phyloP scores from a whole-genome alignment of 2,329 filamentous ascomycete species.

The Ophiobolus disseminans region DNA sequence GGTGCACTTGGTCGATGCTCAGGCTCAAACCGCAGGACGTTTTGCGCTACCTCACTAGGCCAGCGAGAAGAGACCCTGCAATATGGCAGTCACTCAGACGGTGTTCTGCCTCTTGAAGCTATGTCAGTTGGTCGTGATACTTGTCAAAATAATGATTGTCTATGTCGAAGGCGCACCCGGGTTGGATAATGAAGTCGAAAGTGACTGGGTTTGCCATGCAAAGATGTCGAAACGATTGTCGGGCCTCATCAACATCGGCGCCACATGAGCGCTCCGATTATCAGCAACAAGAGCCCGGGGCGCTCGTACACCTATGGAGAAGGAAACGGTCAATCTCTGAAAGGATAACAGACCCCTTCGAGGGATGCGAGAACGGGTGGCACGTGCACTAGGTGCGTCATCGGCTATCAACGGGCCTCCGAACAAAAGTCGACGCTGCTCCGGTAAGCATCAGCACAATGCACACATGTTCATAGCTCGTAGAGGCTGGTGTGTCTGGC shows the following conservation, averaged over 20 bases:
- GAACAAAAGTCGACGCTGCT: constrained; percentile 19
- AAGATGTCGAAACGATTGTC: too few species aligned
- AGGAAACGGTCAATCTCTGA: neutral
- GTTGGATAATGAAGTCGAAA: too few species aligned
- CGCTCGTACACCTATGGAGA: too few species aligned
- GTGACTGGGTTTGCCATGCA: too few species aligned
- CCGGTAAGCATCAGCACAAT: constrained; percentile 24
- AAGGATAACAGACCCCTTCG: constrained; percentile 4
- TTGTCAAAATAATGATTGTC: too few species aligned
- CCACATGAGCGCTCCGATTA: too few species aligned
- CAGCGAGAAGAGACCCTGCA: constrained; percentile 7
- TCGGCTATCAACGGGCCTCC: constrained; percentile 30
- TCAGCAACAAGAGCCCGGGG: too few species aligned
- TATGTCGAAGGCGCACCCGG: too few species aligned
- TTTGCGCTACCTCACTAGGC: constrained; percentile 20
- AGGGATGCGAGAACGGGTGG: constrained; percentile 12
- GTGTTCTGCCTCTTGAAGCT: neutral
- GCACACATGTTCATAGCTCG: constrained; percentile 41
- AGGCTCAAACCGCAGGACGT: constrained; percentile 27
- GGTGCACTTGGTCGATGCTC: constrained; percentile 10
- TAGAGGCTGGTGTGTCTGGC: constrained; percentile 25
- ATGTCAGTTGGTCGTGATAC: neutral
- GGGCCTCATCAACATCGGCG: too few species aligned
- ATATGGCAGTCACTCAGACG: constrained; percentile 20
- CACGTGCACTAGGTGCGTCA: constrained; percentile 27